phyloP scores from a whole-genome alignment of 2,329 filamentous ascomycete species.

The Paraphaeosphaeria minitans region DNA sequence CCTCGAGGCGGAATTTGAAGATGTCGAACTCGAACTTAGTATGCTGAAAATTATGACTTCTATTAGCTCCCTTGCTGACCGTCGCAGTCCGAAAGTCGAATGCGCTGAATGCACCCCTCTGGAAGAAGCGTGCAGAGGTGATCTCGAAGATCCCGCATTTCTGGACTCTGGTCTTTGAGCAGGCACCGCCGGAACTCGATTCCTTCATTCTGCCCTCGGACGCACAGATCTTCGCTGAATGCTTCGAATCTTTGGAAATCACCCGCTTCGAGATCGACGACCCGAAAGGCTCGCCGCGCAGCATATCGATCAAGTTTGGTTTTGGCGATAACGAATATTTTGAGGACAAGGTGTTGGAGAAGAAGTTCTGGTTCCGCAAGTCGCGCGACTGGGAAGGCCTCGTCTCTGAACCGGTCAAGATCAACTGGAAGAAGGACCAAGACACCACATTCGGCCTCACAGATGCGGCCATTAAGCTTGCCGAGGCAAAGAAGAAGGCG shows the following conservation, averaged over 20 bases:
- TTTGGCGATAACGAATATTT: slow-evolving; percentile 86
- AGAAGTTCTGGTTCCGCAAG: slow-evolving; percentile 87
- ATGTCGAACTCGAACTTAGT: slow-evolving; percentile 84
- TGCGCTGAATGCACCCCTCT: slow-evolving; percentile 70
- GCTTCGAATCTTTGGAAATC: slow-evolving; percentile 72
- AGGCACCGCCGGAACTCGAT: slow-evolving; percentile 83
- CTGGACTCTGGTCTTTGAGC: slow-evolving; percentile 93
- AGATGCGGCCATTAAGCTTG: slow-evolving; percentile 72
- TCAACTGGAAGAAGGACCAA: slow-evolving; percentile 76
- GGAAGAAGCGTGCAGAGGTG: slow-evolving; percentile 73
- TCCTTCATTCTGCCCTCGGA: slow-evolving; percentile 85
- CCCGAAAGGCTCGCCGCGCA: slow-evolving; percentile 76
- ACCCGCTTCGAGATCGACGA: slow-evolving; percentile 78
- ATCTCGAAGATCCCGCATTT: slow-evolving; percentile 80
- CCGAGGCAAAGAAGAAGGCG: slow-evolving; percentile 62
- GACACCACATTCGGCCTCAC: slow-evolving; percentile 84
- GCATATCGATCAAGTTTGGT: slow-evolving; percentile 71
- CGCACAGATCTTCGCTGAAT: slow-evolving; percentile 70
- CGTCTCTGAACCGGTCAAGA: slow-evolving; percentile 85
- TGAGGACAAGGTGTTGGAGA: slow-evolving; percentile 76
- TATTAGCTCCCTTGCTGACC: slow-evolving; percentile 15
- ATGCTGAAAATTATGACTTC: slow-evolving; percentile 28
- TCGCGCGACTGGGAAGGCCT: slow-evolving; percentile 73
- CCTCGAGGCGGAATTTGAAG: slow-evolving; percentile 82
- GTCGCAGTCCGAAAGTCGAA: slow-evolving; percentile 73